phyloP scores from a whole-genome alignment of 1,139 yeast genomes.

The Yamadazyma jaroonii region DNA sequence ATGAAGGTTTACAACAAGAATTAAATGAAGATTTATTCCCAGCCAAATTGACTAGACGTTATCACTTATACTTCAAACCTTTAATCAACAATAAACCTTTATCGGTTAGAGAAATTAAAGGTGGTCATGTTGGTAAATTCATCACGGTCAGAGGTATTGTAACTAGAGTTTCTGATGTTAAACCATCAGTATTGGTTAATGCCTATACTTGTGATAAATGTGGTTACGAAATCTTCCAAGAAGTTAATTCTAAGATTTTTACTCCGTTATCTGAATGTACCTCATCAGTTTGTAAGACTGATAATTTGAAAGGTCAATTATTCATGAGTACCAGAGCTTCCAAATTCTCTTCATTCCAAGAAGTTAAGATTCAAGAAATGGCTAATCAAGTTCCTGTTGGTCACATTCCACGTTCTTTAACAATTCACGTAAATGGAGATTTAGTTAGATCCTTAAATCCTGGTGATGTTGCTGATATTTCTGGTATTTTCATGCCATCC shows the following conservation, averaged over 20 bases:
- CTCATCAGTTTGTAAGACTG: constrained; percentile 72
- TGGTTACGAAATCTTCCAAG: constrained; percentile 96
- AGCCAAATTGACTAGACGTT: constrained; percentile 80
- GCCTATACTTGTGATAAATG: constrained; percentile 98
- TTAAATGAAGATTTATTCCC: constrained; percentile 61
- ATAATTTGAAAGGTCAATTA: constrained; percentile 83
- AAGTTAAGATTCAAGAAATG: constrained; percentile 89
- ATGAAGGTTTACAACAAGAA: constrained; percentile 15
- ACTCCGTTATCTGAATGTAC: constrained; percentile 86
- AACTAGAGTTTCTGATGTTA: constrained; percentile 93
- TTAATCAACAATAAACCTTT: constrained; percentile 55
- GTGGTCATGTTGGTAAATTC: constrained; percentile 76
- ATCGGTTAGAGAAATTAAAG: constrained; percentile 88
- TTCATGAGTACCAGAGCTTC: constrained; percentile 95
- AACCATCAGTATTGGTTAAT: constrained; percentile 85
- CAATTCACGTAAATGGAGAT: constrained; percentile 85
- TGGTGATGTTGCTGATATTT: constrained; percentile 90
- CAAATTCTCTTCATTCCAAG: constrained; percentile 92
- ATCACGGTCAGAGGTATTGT: constrained; percentile 93
- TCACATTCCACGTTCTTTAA: constrained; percentile 86
- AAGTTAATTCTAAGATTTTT: constrained; percentile 80
- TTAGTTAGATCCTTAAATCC: constrained; percentile 86
- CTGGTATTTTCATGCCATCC: constrained; percentile 90
- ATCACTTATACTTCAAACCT: constrained; percentile 84
- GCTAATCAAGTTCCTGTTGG: constrained; percentile 98